Evolutionary conservation across 2,329 filamentous ascomycete species (phyloP).

Genomic region (Claviceps sp.): DNA sequence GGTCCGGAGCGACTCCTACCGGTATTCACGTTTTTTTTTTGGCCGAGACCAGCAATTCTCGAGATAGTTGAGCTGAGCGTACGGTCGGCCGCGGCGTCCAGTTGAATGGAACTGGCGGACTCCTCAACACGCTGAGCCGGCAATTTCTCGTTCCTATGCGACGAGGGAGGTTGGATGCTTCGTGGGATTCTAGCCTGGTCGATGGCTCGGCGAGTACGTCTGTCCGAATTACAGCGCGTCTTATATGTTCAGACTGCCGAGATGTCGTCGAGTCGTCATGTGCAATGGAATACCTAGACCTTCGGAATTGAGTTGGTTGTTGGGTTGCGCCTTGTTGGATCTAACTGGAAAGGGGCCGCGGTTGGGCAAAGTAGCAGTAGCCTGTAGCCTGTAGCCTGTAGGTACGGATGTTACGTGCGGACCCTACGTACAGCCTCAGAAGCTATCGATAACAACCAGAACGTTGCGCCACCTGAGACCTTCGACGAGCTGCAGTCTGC

Average conservation of each 20-base stretch:
- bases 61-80: background rate
- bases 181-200: background rate
- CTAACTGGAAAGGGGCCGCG: slow-evolving; percentile 1
- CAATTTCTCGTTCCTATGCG: background rate
- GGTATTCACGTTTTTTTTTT: background rate
- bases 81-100: background rate
- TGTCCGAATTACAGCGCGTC: background rate
- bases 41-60: background rate
- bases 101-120: background rate
- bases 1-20: background rate
- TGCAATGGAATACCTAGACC: background rate
- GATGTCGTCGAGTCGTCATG: background rate
- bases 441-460: slow-evolving; percentile 4
- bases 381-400: background rate
- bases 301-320: background rate
- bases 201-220: background rate
- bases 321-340: background rate
- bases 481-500: no score
- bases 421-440: background rate
- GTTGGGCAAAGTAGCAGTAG: background rate
- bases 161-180: background rate
- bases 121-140: background rate
- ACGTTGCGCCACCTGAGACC: no score
- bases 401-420: background rate
- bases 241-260: background rate